Percentiles rank a stretch among this genome's conserved stretches.
Conservation (phyloP, 441 rosid species). For the Corymbia calophylla region DNA sequence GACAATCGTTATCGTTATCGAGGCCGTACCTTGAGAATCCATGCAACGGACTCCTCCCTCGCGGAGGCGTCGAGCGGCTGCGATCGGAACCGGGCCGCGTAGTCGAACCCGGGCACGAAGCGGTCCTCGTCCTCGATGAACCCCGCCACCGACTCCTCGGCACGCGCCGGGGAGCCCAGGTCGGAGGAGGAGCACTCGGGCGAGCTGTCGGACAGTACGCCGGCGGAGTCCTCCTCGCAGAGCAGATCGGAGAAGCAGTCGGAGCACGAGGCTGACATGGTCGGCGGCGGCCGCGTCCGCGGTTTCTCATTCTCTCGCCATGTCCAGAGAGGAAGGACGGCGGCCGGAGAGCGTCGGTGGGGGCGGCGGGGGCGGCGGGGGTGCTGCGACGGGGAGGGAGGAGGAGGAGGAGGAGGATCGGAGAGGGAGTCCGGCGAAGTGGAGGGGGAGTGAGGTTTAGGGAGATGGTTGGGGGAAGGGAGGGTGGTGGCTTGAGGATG, state of each 20-base stretch:
- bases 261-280: constrained; percentile 48
- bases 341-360: not conserved
- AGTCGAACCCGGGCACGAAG: constrained; percentile 88
- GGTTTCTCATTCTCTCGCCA: constrained; percentile 34
- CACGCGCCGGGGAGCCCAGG: constrained; percentile 31
- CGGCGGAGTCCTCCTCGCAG: constrained; percentile 63
- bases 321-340: not conserved
- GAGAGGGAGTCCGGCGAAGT: not conserved
- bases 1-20: not conserved
- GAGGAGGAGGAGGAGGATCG: not conserved
- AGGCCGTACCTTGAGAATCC: constrained; percentile 78
- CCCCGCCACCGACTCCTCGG: constrained; percentile 60
- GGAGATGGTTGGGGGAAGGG: not conserved
- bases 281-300: not conserved
- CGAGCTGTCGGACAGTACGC: constrained; percentile 52
- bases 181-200: constrained; percentile 68
- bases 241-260: constrained; percentile 62
- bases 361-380: constrained; percentile 1
- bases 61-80: constrained; percentile 74
- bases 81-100: constrained; percentile 63
- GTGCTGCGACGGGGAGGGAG: not conserved
- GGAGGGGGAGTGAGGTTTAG: not conserved
- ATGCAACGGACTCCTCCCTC: constrained; percentile 80
- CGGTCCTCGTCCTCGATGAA: constrained; percentile 63
- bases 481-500: not conserved